Evolutionary conservation across 2,329 filamentous ascomycete genomes (phyloP), one percentile per base, ranked within the genome.

Genomic region (Endothia cerciana): DNA sequence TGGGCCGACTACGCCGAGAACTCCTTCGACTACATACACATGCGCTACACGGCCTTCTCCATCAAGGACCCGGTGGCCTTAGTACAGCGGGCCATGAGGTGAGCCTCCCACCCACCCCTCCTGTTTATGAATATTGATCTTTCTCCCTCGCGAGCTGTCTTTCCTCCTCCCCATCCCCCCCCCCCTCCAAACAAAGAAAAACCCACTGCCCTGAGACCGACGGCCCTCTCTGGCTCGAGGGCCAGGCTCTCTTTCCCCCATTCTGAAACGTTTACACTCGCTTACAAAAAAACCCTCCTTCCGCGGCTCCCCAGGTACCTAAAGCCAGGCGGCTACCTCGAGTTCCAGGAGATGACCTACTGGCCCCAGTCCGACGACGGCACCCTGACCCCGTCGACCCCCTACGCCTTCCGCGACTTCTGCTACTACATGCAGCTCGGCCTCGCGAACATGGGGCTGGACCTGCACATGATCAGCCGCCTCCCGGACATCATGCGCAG

Each of bases 291-390:
- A n/a, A n/a, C 15, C 15, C 7, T 17, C 15, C 22, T 40, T 15
- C 33, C 36, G 17, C 13, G 15, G 8, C 8, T 10, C 15, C 1
- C 25, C 51, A 83, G 82, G 62, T 82, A 85, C 69, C 73, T 84
- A 10, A 83, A 84, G 66, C 83, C 83, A 0, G 83, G 83, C 38
- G 83, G 82, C 33, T 84, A 80, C 64, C 74, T 85, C 33, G 83
- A 85, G 69, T 70, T 84, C 30, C 80, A 83, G 65, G 83, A 85
- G 49, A 77, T 84, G 49, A 73, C 79, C 49, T 78, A 79, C 69
- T 69, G 69, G 15, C 73, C 79, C 3, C 74, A 74, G 11, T 80
- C 79, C 71, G 82, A 85, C 71, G 83, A 85, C 73, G 59, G 71
- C 53, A 78, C 79, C 0, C 79, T 81, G 49, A 73, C 72, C 1